Conservation (phyloP, 2,329 filamentous ascomycete species). For the Scedosporium aurantiacum region DNA sequence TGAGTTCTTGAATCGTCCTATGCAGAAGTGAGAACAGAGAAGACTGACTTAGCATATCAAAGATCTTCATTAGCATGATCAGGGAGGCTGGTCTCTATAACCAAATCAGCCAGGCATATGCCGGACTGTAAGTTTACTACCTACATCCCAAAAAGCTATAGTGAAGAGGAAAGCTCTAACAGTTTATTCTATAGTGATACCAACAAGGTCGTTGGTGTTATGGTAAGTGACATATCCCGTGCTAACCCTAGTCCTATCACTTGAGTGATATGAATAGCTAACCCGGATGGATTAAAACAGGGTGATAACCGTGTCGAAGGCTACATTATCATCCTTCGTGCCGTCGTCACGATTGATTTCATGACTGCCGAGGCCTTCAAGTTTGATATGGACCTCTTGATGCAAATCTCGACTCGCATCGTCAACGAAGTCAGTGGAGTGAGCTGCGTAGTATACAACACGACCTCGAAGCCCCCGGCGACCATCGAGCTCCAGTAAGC, state of each 20-base stretch:
- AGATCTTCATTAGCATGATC: conserved; percentile 69
- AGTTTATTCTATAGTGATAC: conserved; percentile 5
- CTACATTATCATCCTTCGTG: conserved; percentile 26
- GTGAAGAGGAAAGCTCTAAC: not conserved
- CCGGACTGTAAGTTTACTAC: not conserved
- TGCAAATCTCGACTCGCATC: conserved; percentile 54
- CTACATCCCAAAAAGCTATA: not conserved
- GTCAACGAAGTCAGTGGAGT: conserved; percentile 59
- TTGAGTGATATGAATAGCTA: not conserved
- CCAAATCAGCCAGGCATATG: conserved; percentile 26
- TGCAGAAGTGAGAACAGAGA: not conserved
- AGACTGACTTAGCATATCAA: not conserved
- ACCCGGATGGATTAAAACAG: conserved; percentile 20
- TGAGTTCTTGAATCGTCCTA: not conserved
- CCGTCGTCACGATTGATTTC: conserved; percentile 34
- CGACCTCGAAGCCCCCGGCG: conserved; percentile 51
- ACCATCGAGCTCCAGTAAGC: conserved; percentile 65
- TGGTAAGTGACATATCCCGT: conserved; percentile 6
- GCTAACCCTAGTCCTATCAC: too few species aligned
- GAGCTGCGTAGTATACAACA: conserved; percentile 58
- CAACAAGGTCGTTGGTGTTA: conserved; percentile 11
- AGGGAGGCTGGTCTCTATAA: conserved; percentile 60
- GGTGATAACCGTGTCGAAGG: conserved; percentile 56
- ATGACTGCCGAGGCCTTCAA: conserved; percentile 66
- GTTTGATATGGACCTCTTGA: conserved; percentile 55